These are phyloP conservation scores for Daldinia childiae DNA, from an alignment of 495 filamentous ascomycete genomes.

Conservation along the genomic window DNA sequence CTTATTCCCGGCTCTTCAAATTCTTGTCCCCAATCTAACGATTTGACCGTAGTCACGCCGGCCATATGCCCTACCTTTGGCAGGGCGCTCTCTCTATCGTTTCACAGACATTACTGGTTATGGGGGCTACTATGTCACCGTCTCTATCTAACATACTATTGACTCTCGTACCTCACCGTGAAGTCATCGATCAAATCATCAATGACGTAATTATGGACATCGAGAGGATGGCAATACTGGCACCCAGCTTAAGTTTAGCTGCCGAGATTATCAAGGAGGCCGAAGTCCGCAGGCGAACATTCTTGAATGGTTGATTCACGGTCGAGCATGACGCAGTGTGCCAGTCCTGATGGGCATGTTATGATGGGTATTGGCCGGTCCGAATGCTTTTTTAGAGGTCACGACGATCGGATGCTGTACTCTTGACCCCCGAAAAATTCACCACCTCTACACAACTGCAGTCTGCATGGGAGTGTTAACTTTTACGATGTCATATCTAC, in stretches of 20 bases:
- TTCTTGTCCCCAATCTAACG: constrained; percentile 52
- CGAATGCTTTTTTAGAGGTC: constrained; percentile 30
- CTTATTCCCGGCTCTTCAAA: constrained; percentile 36
- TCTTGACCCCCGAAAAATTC: constrained; percentile 26
- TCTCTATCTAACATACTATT: constrained; percentile 73
- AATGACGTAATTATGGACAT: constrained; percentile 77
- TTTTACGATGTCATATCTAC: constrained; percentile 40
- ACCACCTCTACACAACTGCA: constrained; percentile 21
- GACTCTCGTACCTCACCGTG: constrained; percentile 61
- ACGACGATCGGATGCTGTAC: constrained; percentile 30
- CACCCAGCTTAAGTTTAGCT: constrained; percentile 75
- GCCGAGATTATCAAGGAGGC: constrained; percentile 83
- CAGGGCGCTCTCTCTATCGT: constrained; percentile 85
- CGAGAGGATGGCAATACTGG: constrained; percentile 75
- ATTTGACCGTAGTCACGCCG: constrained; percentile 71
- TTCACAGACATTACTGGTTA: constrained; percentile 79
- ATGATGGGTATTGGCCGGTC: constrained; percentile 28
- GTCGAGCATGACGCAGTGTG: constrained; percentile 25
- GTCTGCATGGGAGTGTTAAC: constrained; percentile 19
- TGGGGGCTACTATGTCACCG: constrained; percentile 86
- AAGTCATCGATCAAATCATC: constrained; percentile 77
- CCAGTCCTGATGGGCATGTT: constrained; percentile 14
- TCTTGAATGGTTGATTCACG: constrained; percentile 56
- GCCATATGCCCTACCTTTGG: constrained; percentile 88
- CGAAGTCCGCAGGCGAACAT: constrained; percentile 70